A percentile compares a stretch with the other conserved stretches of the same genome.
These are phyloP conservation scores for Crithidia brevicula DNA, from an alignment of 208 protist species.

Conservation along the genomic window DNA sequence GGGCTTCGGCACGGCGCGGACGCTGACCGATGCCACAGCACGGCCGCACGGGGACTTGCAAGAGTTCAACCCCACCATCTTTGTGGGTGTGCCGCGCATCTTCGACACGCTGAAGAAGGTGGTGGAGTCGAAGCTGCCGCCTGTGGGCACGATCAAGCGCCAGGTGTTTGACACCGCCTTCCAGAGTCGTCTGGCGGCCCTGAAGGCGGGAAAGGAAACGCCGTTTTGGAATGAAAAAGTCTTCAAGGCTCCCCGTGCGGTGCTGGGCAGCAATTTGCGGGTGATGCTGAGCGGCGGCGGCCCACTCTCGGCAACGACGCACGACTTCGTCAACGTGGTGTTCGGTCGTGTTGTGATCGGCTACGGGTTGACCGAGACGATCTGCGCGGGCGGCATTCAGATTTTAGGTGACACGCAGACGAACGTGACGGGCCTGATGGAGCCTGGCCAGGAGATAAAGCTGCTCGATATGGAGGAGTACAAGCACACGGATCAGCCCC, in stretches of 20 bases:
- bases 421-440: conserved; percentile 64
- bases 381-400: conserved; percentile 76
- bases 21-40: conserved; percentile 75
- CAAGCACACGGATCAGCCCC: conserved; percentile 75
- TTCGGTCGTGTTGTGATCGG: conserved; percentile 70
- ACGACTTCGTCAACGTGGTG: conserved; percentile 88
- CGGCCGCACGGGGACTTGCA: conserved; percentile 82
- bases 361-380: conserved; percentile 92
- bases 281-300: conserved; percentile 85
- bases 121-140: conserved; percentile 79
- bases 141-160: conserved; percentile 69
- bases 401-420: conserved; percentile 55
- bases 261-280: conserved; percentile 68
- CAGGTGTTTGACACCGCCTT: conserved; percentile 79
- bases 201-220: conserved; percentile 81
- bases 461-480: conserved; percentile 92
- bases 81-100: conserved; percentile 88
- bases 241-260: conserved; percentile 54
- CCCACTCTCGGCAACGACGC: conserved; percentile 66
- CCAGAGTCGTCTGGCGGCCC: conserved; percentile 52
- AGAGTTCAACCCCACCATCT: conserved; percentile 75
- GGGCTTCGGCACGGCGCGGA: conserved; percentile 80
- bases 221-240: conserved; percentile 88
- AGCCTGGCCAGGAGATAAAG: conserved; percentile 87
- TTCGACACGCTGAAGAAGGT: conserved; percentile 85